Evolutionary conservation across 2,329 filamentous ascomycete species (phyloP).

Genomic region (Herpomyces periplanetae): DNA sequence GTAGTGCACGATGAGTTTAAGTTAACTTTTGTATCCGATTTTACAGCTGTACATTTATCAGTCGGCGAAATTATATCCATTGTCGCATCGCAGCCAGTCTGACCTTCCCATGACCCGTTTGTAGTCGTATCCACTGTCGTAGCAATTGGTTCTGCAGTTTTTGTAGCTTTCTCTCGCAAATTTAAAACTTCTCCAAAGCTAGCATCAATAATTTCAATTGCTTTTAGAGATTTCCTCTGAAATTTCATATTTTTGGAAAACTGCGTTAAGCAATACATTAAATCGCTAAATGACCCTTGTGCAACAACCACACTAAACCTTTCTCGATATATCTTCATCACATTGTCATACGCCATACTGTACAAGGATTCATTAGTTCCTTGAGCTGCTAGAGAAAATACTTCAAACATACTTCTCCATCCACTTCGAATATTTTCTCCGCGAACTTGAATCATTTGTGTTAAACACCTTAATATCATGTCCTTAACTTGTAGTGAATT

Average conservation of each 20-base stretch:
- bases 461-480: slow-evolving; percentile 72
- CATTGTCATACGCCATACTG: slow-evolving; percentile 82
- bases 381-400: slow-evolving; percentile 73
- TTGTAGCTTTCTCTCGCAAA: too few relatives aligned
- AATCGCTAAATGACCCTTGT: slow-evolving; percentile 77
- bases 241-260: slow-evolving; percentile 97
- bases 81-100: too few relatives aligned
- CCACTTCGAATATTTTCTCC: slow-evolving; percentile 90
- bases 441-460: slow-evolving; percentile 92
- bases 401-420: slow-evolving; percentile 97
- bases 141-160: too few relatives aligned
- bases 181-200: slow-evolving; percentile 69
- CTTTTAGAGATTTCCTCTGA: slow-evolving; percentile 88
- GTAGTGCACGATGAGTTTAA: too few relatives aligned
- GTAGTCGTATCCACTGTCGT: too few relatives aligned
- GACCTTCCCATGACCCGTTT: too few relatives aligned
- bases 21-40: too few relatives aligned
- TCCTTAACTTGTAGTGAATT: slow-evolving; percentile 76
- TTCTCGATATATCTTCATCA: slow-evolving; percentile 73
- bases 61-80: too few relatives aligned
- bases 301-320: slow-evolving; percentile 83
- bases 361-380: slow-evolving; percentile 87
- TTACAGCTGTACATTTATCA: too few relatives aligned
- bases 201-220: slow-evolving; percentile 72
- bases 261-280: slow-evolving; percentile 81